A percentile compares a stretch with the other conserved stretches of the same genome.
phyloP scores from a whole-genome alignment of 345 rosid genomes.

The Mallotus nudiflorus region DNA sequence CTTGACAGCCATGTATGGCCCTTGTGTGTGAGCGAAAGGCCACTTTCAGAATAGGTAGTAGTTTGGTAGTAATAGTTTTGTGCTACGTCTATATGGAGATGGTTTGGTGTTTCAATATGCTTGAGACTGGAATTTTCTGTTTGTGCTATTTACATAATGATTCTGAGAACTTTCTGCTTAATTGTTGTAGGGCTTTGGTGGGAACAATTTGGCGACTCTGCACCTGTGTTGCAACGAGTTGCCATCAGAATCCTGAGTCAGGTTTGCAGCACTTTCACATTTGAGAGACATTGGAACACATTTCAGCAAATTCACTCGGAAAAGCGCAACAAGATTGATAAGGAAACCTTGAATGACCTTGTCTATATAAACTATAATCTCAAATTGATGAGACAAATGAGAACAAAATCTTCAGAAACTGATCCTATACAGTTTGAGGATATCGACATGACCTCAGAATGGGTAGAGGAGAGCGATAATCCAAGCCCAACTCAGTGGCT shows the following conservation, averaged over 20 bases:
- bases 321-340: conserved; percentile 82
- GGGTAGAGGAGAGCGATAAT: conserved; percentile 84
- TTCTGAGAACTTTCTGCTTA: conserved; percentile 6
- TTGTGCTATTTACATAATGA: background rate
- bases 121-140: background rate
- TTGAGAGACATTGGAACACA: conserved; percentile 72
- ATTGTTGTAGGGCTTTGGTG: conserved; percentile 76
- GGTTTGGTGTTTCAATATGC: background rate
- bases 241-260: conserved; percentile 84
- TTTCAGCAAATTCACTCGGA: conserved; percentile 86
- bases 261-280: conserved; percentile 74
- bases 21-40: background rate
- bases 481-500: conserved; percentile 81
- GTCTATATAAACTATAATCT: conserved; percentile 72
- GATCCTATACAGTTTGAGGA: conserved; percentile 69
- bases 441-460: conserved; percentile 90
- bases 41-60: background rate
- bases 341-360: conserved; percentile 65
- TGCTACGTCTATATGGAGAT: background rate
- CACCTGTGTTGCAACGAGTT: conserved; percentile 77
- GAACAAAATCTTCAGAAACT: conserved; percentile 45
- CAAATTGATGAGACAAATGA: conserved; percentile 60
- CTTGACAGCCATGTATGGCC: background rate
- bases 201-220: conserved; percentile 93
- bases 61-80: no score